These are phyloP conservation scores for Ephemerocybe angulata DNA, from an alignment of 768 basidiomycete species.

Conservation along the genomic window DNA sequence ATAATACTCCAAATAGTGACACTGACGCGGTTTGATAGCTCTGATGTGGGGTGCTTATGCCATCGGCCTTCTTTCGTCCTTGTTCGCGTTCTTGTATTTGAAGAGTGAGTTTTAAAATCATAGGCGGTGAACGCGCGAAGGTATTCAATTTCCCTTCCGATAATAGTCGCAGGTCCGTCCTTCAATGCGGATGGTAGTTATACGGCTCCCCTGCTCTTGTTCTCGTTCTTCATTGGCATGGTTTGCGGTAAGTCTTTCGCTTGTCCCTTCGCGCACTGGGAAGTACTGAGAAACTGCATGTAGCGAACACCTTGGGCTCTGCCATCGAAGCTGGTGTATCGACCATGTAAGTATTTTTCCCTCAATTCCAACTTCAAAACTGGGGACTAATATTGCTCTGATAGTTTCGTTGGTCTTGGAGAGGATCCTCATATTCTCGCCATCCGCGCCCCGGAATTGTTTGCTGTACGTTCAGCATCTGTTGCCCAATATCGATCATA, in stretches of 20 bases:
- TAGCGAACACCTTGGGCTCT: constrained; percentile 65
- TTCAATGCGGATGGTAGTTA: constrained; percentile 76
- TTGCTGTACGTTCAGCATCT: constrained; percentile 41
- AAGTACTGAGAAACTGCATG: background rate
- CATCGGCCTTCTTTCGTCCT: constrained; percentile 66
- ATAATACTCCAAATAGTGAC: background rate
- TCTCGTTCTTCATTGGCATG: constrained; percentile 77
- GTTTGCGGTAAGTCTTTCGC: constrained; percentile 53
- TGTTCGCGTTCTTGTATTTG: constrained; percentile 78
- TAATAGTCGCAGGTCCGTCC: constrained; percentile 67
- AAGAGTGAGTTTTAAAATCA: constrained; percentile 44
- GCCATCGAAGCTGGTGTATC: constrained; percentile 85
- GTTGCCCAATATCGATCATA: background rate
- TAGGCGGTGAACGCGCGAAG: background rate
- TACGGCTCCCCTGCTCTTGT: constrained; percentile 72
- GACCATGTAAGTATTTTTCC: constrained; percentile 55
- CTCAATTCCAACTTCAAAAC: background rate
- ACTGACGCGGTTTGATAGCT: constrained; percentile 33
- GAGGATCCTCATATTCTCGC: constrained; percentile 81
- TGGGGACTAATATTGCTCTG: background rate
- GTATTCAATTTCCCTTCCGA: background rate
- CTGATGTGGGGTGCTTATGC: constrained; percentile 79
- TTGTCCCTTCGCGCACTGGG: constrained; percentile 5
- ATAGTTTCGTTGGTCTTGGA: constrained; percentile 76
- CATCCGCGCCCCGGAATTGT: constrained; percentile 67